Evolutionary conservation across 768 basidiomycete species (phyloP).

Genomic region (Boletus subparvulus): DNA sequence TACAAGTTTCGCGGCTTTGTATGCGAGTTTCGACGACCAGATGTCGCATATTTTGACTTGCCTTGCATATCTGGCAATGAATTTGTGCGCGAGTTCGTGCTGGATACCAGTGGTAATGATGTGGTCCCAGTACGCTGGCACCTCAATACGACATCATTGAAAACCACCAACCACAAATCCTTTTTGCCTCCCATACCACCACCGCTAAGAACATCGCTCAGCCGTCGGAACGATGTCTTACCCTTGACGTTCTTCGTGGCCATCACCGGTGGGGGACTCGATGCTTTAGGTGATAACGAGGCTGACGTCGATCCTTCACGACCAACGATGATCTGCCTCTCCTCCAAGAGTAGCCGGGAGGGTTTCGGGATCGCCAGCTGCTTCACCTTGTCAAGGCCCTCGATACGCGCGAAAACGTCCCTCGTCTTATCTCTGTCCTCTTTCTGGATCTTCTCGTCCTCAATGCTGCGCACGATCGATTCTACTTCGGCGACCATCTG

Average conservation of each 20-base stretch:
- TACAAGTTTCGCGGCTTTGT: conserved; percentile 89
- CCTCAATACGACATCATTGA: conserved; percentile 92
- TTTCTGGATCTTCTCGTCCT: conserved; percentile 96
- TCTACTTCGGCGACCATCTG: conserved; percentile 98
- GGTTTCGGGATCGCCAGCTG: conserved; percentile 91
- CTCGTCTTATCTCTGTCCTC: conserved; percentile 95
- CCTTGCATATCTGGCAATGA: conserved; percentile 84
- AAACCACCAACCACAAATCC: conserved; percentile 92
- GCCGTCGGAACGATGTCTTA: conserved; percentile 83
- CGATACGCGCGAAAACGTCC: conserved; percentile 94
- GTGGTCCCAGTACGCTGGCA: conserved; percentile 92
- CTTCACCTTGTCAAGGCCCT: conserved; percentile 91
- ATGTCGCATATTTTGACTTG: conserved; percentile 81
- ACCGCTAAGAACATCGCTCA: conserved; percentile 82
- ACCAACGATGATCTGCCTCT: conserved; percentile 53
- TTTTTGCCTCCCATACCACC: conserved; percentile 65
- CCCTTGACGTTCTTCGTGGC: conserved; percentile 63
- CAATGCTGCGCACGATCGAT: conserved; percentile 91
- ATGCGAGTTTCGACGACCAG: conserved; percentile 71
- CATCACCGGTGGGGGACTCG: conserved; percentile 38
- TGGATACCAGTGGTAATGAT: conserved; percentile 70
- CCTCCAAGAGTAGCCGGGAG: conserved; percentile 83
- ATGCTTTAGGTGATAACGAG: conserved; percentile 22
- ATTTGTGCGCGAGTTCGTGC: conserved; percentile 65
- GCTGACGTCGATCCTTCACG: conserved; percentile 23